Evolutionary conservation across 345 rosid genomes (phyloP), one percentile per base, ranked within the genome.

Genomic region (Erucastrum elatum): DNA sequence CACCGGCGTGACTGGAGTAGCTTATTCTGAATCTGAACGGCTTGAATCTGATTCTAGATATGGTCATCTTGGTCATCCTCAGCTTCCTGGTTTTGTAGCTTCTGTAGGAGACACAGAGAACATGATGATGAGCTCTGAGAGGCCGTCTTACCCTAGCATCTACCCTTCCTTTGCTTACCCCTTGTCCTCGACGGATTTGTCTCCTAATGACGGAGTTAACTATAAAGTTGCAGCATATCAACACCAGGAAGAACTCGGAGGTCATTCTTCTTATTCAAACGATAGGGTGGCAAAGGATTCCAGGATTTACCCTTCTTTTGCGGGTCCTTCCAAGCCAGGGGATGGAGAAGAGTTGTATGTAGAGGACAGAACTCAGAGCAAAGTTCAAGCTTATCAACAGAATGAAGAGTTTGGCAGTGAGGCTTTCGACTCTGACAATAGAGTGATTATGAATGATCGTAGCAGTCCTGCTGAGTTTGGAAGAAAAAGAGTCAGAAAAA

Each of bases 231-330:
- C 15, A 39, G 17, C 73, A 21, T 73, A 79, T 74, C 78, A 74
- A 73, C 49, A 51, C 60, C 77, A 65, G 2, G 82, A 34, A 66
- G 77, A 72, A 44, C 25, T 21, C 21, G 72, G 53, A 31, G 64
- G 26, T 31, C 77, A 33, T 72, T 39, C 26, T 49, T 74, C 75
- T 27, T 34, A 49, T 62, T 37, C 75, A 35, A 51, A 35, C 8
- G 26, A 67, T 35, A 67, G 13, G 77, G 39, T 7, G 30, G 64
- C 39, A n/a, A 7, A 33, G 41, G 67, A 55, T 58, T 25, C 73
- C 3, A 74, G 75, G n/a, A 78, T 75, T 33, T 64, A 68, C 77
- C 83, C 82, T 67, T 83, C 82, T 31, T 81, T 75, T 70, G 37
- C 16, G 6, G 12, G 56, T 70, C 63, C 72, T 70, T 41, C 63